Evolutionary conservation across 2,329 filamentous ascomycete genomes (phyloP).

Genomic region (Pestalotiopsis sp.): DNA sequence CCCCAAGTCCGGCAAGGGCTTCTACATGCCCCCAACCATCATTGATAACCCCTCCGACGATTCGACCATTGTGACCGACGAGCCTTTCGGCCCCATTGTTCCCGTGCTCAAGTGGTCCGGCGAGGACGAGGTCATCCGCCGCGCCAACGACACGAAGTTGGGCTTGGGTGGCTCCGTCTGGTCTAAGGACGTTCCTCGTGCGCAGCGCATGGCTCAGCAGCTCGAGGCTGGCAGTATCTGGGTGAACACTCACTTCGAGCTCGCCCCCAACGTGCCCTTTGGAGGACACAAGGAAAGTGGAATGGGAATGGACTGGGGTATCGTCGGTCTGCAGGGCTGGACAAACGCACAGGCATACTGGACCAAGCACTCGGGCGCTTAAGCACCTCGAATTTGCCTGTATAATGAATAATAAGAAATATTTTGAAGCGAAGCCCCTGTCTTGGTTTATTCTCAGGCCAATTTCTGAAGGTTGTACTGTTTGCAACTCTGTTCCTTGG

Average conservation of each 20-base stretch:
- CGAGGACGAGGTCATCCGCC: slow-evolving; percentile 47
- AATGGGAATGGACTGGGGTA: slow-evolving; percentile 16
- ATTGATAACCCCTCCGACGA: slow-evolving; percentile 59
- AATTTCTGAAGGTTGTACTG: too few species aligned
- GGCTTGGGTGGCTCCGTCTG: slow-evolving; percentile 59
- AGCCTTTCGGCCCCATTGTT: slow-evolving; percentile 60
- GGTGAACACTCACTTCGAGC: slow-evolving; percentile 50
- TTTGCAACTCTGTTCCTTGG: too few species aligned
- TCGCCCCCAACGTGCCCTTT: slow-evolving; percentile 42
- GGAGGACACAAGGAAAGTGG: slow-evolving; percentile 47
- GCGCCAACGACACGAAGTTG: slow-evolving; percentile 51
- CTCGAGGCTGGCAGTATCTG: slow-evolving; percentile 58
- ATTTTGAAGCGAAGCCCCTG: background rate
- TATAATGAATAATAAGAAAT: background rate
- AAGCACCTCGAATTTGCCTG: background rate
- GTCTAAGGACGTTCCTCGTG: slow-evolving; percentile 48
- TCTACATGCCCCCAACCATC: slow-evolving; percentile 62
- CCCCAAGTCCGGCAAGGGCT: slow-evolving; percentile 45
- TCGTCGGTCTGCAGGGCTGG: slow-evolving; percentile 18
- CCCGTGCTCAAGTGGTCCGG: slow-evolving; percentile 46
- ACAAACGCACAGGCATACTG: slow-evolving; percentile 16
- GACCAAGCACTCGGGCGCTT: slow-evolving; percentile 3
- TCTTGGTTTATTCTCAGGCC: background rate
- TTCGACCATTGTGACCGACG: slow-evolving; percentile 58
- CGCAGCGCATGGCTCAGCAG: slow-evolving; percentile 46